These are phyloP conservation scores for Polyporus arcularius DNA, from an alignment of 768 basidiomycete species.

Conservation along the genomic window DNA sequence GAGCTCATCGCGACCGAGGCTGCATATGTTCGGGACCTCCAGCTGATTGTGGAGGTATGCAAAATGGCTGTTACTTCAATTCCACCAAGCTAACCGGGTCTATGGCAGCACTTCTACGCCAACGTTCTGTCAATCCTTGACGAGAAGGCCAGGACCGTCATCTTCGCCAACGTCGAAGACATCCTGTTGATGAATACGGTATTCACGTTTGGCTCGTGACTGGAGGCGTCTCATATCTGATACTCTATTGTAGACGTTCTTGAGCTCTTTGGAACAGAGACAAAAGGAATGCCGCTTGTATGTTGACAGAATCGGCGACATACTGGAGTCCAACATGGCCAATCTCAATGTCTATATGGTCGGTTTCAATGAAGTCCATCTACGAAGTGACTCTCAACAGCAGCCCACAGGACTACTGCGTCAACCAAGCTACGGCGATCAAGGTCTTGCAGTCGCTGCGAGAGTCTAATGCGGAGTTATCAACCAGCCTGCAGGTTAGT, in stretches of 20 bases:
- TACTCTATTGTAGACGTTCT: constrained; percentile 55
- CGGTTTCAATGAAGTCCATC: constrained; percentile 21
- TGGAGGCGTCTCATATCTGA: neutral
- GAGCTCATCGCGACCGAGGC: constrained; percentile 92
- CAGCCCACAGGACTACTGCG: constrained; percentile 72
- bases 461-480: constrained; percentile 65
- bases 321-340: constrained; percentile 71
- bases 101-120: constrained; percentile 77
- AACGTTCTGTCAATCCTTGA: constrained; percentile 73
- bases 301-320: constrained; percentile 85
- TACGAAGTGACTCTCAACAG: neutral
- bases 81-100: neutral
- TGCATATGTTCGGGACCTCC: constrained; percentile 88
- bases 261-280: constrained; percentile 87
- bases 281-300: constrained; percentile 93
- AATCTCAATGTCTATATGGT: constrained; percentile 85
- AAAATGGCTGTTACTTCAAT: neutral
- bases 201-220: constrained; percentile 23
- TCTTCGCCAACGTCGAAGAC: constrained; percentile 95
- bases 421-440: constrained; percentile 81
- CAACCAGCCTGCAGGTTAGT: constrained; percentile 64
- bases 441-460: constrained; percentile 75
- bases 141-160: constrained; percentile 71
- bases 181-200: constrained; percentile 88
- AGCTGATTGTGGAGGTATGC: constrained; percentile 85